Base-by-base conservation (phyloP, 2,329 filamentous ascomycete genomes). In the Lasiodiplodia hormozganensis region DNA sequence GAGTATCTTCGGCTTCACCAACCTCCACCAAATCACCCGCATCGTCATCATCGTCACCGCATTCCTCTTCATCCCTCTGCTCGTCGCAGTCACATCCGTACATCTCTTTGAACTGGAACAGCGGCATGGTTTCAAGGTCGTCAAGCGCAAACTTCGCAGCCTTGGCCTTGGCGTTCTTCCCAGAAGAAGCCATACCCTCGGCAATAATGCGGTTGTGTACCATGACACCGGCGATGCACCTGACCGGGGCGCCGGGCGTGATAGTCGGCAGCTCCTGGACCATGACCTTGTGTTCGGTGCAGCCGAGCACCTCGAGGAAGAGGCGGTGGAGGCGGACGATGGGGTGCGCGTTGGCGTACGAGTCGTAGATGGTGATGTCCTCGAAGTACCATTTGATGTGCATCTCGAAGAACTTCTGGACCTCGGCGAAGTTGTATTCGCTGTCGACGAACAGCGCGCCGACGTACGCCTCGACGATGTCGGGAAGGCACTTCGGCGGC, bases 371-470 rank as follows among this genome's bases (percentile, higher is more conserved):
- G 3, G 85, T 83, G 89, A 98, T 97, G 78, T 97, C 91, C 64
- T 87, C 84, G 77, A 98, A 98, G 81, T 89, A 97, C 2, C 89
- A 89, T 68, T 86, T 85, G 67, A 98, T 86, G 71, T 94, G 89
- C 16, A 74, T 77, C n/a, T 88, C 80, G 79, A 97, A 97, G 81
- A 99, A 98, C 0, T 77, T 76, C 70, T 91, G 88, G 1, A 98
- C 91, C 21, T 89, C 84, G 14, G 78, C 77, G 78, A 91, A 97
- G 75, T 96, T 82, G 80, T 95, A 98, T 56, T 86, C 84, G 0
- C 92, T 91, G 79, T 99, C 96, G 12, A 99, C 91, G 76, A 98
- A 98, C 25, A 97, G 85, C 23, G 95, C 95, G 1, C 94, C 96
- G 2, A 97, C 82, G 73, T 94, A 96, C 0, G 95, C 89, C 83